Percentiles rank a stretch among this genome's conserved stretches.
These are phyloP conservation scores for Starmerella sp. DNA, from an alignment of 805 yeast genomes.

Conservation along the genomic window DNA sequence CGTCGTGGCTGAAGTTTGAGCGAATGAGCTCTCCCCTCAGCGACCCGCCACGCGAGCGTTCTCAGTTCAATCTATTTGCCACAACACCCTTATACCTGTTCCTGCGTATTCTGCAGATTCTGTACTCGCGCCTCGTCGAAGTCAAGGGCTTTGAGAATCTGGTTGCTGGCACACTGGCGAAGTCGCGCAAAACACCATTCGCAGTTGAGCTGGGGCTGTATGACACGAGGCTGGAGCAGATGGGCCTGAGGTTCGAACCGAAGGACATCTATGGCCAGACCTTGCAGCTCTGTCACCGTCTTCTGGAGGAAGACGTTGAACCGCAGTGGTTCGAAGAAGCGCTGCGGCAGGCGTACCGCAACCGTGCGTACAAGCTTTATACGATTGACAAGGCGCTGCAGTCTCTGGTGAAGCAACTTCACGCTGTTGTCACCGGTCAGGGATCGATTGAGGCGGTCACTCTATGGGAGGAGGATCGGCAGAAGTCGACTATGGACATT, in stretches of 20 bases:
- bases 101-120: conserved; percentile 69
- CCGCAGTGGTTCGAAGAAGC: conserved; percentile 94
- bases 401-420: conserved; percentile 73
- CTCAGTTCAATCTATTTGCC: conserved; percentile 65
- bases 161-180: conserved; percentile 62
- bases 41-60: conserved; percentile 25
- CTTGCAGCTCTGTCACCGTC: conserved; percentile 57
- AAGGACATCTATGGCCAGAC: conserved; percentile 53
- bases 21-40: conserved; percentile 20
- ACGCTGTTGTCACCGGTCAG: conserved; percentile 65
- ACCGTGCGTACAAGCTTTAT: conserved; percentile 83
- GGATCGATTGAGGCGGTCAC: conserved; percentile 71
- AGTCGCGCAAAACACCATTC: conserved; percentile 39
- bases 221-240: conserved; percentile 67
- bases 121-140: conserved; percentile 70
- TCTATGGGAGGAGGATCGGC: conserved; percentile 73
- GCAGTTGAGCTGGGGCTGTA: conserved; percentile 78
- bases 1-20: conserved; percentile 24
- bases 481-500: conserved; percentile 52
- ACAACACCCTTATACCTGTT: conserved; percentile 83
- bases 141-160: conserved; percentile 57
- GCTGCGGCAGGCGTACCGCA: conserved; percentile 85
- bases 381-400: conserved; percentile 89
- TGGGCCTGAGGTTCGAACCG: conserved; percentile 54
- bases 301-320: conserved; percentile 83